Conservation (phyloP, 2,329 filamentous ascomycete species). For the Phialocephala subalpina region DNA sequence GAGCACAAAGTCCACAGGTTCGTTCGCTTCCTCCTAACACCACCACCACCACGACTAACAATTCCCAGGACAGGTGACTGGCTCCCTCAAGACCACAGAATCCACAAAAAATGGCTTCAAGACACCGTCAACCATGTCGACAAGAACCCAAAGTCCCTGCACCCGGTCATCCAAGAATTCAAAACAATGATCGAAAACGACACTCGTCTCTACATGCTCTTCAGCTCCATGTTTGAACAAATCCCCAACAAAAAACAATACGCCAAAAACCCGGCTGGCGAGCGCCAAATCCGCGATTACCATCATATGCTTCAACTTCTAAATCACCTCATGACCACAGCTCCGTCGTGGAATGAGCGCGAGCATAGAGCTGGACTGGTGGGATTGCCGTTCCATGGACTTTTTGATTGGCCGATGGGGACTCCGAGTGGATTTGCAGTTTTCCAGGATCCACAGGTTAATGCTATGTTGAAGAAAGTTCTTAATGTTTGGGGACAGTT, state of each 20-base stretch:
- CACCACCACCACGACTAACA: background rate
- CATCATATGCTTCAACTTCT: background rate
- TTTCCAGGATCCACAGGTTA: constrained; percentile 6
- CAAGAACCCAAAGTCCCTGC: constrained; percentile 10
- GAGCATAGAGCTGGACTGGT: background rate
- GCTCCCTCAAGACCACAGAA: constrained; percentile 15
- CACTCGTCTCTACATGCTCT: constrained; percentile 1
- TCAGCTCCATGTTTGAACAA: background rate
- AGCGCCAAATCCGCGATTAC: background rate
- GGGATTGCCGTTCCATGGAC: background rate
- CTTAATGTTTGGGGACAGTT: constrained; percentile 6
- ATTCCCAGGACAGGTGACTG: constrained; percentile 1
- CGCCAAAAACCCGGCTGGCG: background rate
- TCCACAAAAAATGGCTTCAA: constrained; percentile 17
- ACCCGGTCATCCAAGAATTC: constrained; percentile 6
- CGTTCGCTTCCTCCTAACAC: background rate
- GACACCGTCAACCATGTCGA: constrained; percentile 6
- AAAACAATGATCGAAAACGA: background rate
- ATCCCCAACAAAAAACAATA: constrained; percentile 2
- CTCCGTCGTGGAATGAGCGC: background rate
- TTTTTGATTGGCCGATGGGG: constrained; percentile 13
- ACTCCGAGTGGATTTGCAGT: background rate
- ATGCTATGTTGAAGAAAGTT: background rate
- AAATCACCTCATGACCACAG: constrained; percentile 4
- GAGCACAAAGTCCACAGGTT: constrained; percentile 7